These are phyloP conservation scores for Xylaria sp. DNA, from an alignment of 495 filamentous ascomycete species.

Conservation along the genomic window DNA sequence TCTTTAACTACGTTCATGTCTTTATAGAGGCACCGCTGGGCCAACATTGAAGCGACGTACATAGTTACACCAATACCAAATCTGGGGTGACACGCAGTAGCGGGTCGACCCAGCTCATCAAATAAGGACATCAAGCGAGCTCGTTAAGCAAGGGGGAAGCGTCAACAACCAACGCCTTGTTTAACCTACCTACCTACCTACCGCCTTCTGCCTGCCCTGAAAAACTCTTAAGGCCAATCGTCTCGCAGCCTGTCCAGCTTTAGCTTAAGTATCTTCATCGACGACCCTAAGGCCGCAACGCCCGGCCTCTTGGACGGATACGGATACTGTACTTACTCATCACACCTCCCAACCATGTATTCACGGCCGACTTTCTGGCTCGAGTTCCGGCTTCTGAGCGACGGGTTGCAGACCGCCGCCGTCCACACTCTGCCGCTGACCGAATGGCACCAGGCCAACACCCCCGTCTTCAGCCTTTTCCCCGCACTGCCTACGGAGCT, in stretches of 20 bases:
- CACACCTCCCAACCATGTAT: neutral
- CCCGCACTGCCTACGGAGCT: conserved; percentile 52
- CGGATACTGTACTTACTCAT: neutral
- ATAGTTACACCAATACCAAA: neutral
- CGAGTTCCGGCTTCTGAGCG: conserved; percentile 46
- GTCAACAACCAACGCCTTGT: neutral
- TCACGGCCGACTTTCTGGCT: conserved; percentile 41
- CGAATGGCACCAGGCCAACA: conserved; percentile 25
- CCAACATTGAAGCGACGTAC: no score
- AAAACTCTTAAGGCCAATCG: neutral
- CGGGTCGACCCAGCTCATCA: neutral
- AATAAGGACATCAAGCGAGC: neutral
- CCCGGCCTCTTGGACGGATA: neutral
- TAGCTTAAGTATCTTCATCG: neutral
- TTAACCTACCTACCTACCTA: neutral
- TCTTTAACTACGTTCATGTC: neutral
- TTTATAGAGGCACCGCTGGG: neutral
- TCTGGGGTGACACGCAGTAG: neutral
- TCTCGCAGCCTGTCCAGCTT: neutral
- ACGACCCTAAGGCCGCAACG: neutral
- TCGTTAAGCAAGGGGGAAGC: neutral
- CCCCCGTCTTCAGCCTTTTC: conserved; percentile 45
- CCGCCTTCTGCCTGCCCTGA: no score
- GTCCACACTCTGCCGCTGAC: conserved; percentile 30
- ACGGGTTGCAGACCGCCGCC: conserved; percentile 39